These are phyloP conservation scores for Colletotrichum sp. DNA, from an alignment of 2,329 filamentous ascomycete genomes.

Conservation along the genomic window DNA sequence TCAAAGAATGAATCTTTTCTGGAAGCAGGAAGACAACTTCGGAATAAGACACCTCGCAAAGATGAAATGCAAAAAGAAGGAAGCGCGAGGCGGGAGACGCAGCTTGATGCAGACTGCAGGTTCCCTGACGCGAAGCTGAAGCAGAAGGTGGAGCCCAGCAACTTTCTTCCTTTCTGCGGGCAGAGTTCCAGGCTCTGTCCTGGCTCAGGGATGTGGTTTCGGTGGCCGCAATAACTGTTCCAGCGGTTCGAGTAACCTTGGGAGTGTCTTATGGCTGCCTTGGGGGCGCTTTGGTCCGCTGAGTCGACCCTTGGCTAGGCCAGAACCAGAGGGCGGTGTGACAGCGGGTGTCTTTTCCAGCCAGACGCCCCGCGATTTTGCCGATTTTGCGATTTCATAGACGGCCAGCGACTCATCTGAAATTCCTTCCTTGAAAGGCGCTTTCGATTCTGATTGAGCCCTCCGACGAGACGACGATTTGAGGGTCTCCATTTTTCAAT, in stretches of 20 bases:
- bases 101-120: conserved; percentile 1
- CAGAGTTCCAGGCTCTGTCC: neutral
- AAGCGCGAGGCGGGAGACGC: neutral
- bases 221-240: conserved; percentile 16
- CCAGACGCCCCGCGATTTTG: conserved; percentile 12
- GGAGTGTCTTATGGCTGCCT: neutral
- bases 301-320: neutral
- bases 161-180: neutral
- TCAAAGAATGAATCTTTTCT: neutral
- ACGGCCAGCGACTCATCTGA: neutral
- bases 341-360: neutral
- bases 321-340: conserved; percentile 8
- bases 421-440: neutral
- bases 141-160: conserved; percentile 7
- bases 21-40: neutral
- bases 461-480: neutral
- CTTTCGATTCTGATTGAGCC: neutral
- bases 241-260: neutral
- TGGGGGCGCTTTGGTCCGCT: neutral
- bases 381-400: conserved; percentile 2
- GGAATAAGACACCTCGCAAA: neutral
- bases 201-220: neutral
- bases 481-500: neutral
- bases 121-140: conserved; percentile 12
- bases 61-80: neutral